Conservation (phyloP, 2,329 filamentous ascomycete species). For the Ceratocystis alfenasii region DNA sequence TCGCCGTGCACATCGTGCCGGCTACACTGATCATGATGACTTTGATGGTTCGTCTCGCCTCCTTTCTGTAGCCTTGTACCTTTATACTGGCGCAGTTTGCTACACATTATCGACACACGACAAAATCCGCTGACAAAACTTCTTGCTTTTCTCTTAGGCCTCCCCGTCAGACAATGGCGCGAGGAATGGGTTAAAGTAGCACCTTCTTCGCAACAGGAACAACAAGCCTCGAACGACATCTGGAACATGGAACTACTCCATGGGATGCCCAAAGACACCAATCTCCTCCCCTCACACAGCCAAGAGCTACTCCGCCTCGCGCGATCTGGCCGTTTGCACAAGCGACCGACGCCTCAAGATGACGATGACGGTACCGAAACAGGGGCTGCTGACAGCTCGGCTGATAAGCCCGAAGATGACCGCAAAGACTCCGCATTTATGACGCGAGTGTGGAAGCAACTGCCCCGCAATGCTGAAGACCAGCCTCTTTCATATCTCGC, state of each 20-base stretch:
- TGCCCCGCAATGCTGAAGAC: conserved; percentile 46
- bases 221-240: conserved; percentile 48
- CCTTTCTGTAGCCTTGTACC: conserved; percentile 12
- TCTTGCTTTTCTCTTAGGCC: conserved; percentile 35
- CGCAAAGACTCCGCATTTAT: conserved; percentile 41
- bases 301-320: conserved; percentile 74
- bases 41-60: conserved; percentile 39
- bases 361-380: conserved; percentile 48
- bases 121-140: background rate
- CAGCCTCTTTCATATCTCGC: conserved; percentile 44
- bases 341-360: conserved; percentile 52
- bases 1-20: conserved; percentile 44
- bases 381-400: conserved; percentile 39
- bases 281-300: conserved; percentile 64
- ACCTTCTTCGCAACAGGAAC: conserved; percentile 53
- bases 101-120: background rate
- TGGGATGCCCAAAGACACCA: conserved; percentile 75
- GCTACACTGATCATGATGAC: conserved; percentile 49
- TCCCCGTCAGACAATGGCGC: conserved; percentile 86
- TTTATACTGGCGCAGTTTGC: background rate
- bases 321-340: conserved; percentile 63
- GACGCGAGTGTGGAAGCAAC: conserved; percentile 50
- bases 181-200: conserved; percentile 57
- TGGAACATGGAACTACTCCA: conserved; percentile 66
- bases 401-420: conserved; percentile 54